Evolutionary conservation across 1,284 basidiomycete genomes (phyloP), one percentile per base, ranked within the genome.

Genomic region (Cutaneotrichosporon mucoides): DNA sequence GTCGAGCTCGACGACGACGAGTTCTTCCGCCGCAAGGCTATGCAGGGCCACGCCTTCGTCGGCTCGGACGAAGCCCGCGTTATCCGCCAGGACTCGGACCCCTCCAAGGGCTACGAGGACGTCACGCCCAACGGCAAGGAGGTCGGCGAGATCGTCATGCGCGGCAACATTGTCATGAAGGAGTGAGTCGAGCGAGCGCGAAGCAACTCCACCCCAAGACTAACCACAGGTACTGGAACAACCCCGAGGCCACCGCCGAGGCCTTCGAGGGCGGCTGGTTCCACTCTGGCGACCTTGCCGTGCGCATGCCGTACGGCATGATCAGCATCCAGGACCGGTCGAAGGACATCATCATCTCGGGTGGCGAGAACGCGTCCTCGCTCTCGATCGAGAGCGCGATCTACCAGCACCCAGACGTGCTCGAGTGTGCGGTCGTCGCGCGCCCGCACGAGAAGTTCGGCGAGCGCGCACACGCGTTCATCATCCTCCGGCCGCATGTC

Each of bases 361-460:
- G 90, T 33, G 90, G 90, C 66, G 89, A 92, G 85, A 92, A 90
- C 69, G 80, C 92, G 33, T 91, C 89, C 75, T 90, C 90, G 0
- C 86, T 90, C 36, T 87, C 88, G 67, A 91, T 93, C 55, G 90
- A 92, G 78, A 89, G 91, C 66, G 84, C 81, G 8, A 74, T 92
- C 50, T 86, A 85, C 3, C 78, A 81, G 8, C 83, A 88, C 63
- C 81, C 81, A 0, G 81, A 78, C 24, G 84, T 93, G 45, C 81
- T 83, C 45, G 89, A 91, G 73, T 88, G 85, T 0, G 88, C 89
- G 4, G 87, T 82, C 5, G 82, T 92, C 5, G 79, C 89, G 1
- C 88, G 92, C 35, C 88, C 88, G 0, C 85, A 92, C 68, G 65
- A 69, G 1, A 82, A 80, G 61, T 89, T 83, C 65, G 88, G 88